Base-by-base conservation (phyloP, 352 stramenopile species). In the Globisporangium cylindrosporum region DNA sequence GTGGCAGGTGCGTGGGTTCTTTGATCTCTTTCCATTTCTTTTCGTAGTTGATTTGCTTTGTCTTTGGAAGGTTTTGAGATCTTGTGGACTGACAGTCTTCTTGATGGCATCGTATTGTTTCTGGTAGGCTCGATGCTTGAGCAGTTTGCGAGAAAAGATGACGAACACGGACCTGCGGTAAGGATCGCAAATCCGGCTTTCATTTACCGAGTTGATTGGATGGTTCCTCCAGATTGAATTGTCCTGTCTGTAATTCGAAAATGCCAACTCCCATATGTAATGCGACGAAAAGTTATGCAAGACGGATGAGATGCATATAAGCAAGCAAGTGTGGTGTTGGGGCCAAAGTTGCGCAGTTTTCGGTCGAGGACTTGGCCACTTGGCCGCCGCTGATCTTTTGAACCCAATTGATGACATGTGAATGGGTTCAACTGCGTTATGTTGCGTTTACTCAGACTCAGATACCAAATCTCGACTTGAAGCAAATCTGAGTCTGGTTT, bases 81-180 rank as follows among this genome's bases (percentile, higher is more conserved):
- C 7, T 51, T 51, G 43, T 22, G 5, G 9, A 4, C 18, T 51
- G 18, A 51, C 43, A 22, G 1, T 51, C 18, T 22, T 51, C 18
- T 9, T 7, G 22, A 51, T 22, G 18, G 43, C 18, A 51, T 22
- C 4, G 14, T 49, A 51, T 22, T 51, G 4, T 55, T 43, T 58
- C 18, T 51, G 38, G 14, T 6, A 92, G 82, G 62, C 77, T 55
- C 72, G 85, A 65, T 90, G 84, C 58, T 64, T 91, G 60, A 73
- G 66, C 14, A 91, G 83, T 49, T 55, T 91, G 38, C 72, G 81
- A 57, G 67, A 75, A 18, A 88, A 86, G 51, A 78, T 92, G 60
- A 67, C 66, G 41, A 81, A 67, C 25, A 70, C 65, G 12, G 82
- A 92, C 62, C 74, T 92, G 51, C 80, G 82, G 56, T 92, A 53